Evolutionary conservation across 2,329 filamentous ascomycete genomes (phyloP), one percentile per base, ranked within the genome.

Genomic region (Ustulina deusta): DNA sequence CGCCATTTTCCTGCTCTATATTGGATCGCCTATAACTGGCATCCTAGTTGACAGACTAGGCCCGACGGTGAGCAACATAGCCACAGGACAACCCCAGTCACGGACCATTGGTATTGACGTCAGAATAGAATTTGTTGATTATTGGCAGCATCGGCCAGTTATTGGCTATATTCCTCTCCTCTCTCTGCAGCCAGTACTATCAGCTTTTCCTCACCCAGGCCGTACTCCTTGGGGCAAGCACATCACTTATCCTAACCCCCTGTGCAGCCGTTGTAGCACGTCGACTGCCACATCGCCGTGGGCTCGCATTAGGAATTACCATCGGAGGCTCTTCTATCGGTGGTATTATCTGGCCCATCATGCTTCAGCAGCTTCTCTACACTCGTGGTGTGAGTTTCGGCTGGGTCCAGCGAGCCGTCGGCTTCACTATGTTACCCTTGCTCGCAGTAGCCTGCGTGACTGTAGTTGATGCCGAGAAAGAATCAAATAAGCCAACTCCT

Each of bases 401-500:
- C 10, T 73, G 71, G 71, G 54, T 54, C 4, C 65, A 72, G 73
- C 75, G 80, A 4, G 79, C 76, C 10, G 74, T 80, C 3, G 81
- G 77, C 0, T 83, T 83, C 40, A 78, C 78, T 20, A 81, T 82
- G 79, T 67, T 81, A 1, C 79, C 80, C 3, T 70, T 80, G 3
- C 70, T 82, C 5, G 59, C 52, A 0, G 66, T 82, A 32, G 69
- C 78, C 2, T 79, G 76, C 54, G 6, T 74, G 10, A 63, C 74
- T 25, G 63, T 76, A 38, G 34, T 65, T 17, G 72, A 75, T 36
- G 61, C 61, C 15, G 57, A 55, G 42, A 48, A 42, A 32, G 22
- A 32, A 6, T n/a, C 46, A 34, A 25, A 27, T 36, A 58, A 51
- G 6, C 0, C 44, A 66, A 25, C 36, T 42, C 17, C 29, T 48